These are phyloP conservation scores for Alnus glutinosa DNA, from an alignment of 306 rosid genomes.

Conservation along the genomic window DNA sequence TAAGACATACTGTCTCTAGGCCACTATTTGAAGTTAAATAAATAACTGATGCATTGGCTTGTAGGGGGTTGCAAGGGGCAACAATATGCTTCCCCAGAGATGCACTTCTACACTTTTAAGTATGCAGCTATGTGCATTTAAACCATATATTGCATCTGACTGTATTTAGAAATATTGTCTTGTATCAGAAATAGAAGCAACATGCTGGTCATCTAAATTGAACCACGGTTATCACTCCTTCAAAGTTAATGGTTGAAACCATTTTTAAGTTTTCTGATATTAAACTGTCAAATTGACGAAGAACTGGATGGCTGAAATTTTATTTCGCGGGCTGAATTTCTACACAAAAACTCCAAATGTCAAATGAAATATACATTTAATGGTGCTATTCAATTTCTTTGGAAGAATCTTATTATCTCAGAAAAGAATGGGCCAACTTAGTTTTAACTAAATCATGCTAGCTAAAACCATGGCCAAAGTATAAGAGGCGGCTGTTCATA, in stretches of 20 bases:
- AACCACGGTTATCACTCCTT: background rate
- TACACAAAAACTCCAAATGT: too few species aligned
- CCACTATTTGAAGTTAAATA: background rate
- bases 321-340: too few species aligned
- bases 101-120: background rate
- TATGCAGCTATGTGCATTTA: background rate
- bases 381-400: too few species aligned
- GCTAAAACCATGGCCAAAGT: too few species aligned
- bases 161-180: background rate
- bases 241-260: background rate
- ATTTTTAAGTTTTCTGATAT: background rate
- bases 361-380: too few species aligned
- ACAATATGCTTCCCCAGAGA: background rate
- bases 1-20: background rate
- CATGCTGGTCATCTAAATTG: background rate
- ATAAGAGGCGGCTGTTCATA: background rate
- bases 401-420: too few species aligned
- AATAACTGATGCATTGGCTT: background rate
- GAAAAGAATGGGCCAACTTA: too few species aligned
- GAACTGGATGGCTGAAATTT: too few species aligned
- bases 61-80: background rate
- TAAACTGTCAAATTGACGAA: background rate
- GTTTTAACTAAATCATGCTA: too few species aligned
- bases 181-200: slow-evolving; percentile 1
- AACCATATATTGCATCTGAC: background rate